phyloP scores from a whole-genome alignment of 148 eudicot genomes.

The Dianthus caryophyllus region DNA sequence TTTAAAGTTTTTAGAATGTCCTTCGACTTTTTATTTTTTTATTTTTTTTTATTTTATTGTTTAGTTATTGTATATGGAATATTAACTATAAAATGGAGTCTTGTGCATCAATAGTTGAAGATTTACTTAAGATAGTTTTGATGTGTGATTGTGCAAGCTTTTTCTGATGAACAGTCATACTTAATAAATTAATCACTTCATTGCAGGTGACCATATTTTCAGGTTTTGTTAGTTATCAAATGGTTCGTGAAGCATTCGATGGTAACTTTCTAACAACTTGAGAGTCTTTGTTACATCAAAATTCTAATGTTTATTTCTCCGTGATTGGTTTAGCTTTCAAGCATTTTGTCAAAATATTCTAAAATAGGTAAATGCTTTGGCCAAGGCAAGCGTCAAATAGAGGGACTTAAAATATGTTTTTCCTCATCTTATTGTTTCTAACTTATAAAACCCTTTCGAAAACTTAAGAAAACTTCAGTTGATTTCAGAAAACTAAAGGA shows the following conservation, averaged over 20 bases:
- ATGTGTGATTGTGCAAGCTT: background rate
- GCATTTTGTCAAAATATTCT: background rate
- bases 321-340: background rate
- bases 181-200: background rate
- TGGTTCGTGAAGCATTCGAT: conserved; percentile 97
- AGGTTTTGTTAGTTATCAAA: conserved; percentile 95
- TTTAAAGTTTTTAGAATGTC: background rate
- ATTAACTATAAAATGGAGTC: background rate
- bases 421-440: too few species aligned
- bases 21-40: too few species aligned
- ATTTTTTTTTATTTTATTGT: background rate
- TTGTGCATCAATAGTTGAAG: background rate
- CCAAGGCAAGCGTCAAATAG: background rate
- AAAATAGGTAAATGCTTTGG: background rate
- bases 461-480: too few species aligned
- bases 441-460: too few species aligned
- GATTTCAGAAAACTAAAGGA: too few species aligned
- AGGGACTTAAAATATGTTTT: too few species aligned
- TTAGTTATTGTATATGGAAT: background rate
- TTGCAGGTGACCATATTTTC: conserved; percentile 91
- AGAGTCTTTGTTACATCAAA: background rate
- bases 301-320: background rate
- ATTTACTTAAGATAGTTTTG: background rate
- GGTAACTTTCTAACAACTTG: conserved; percentile 38
- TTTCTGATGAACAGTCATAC: background rate